phyloP scores from a whole-genome alignment of 2,329 filamentous ascomycete genomes.

The Metarhizium robertsii region DNA sequence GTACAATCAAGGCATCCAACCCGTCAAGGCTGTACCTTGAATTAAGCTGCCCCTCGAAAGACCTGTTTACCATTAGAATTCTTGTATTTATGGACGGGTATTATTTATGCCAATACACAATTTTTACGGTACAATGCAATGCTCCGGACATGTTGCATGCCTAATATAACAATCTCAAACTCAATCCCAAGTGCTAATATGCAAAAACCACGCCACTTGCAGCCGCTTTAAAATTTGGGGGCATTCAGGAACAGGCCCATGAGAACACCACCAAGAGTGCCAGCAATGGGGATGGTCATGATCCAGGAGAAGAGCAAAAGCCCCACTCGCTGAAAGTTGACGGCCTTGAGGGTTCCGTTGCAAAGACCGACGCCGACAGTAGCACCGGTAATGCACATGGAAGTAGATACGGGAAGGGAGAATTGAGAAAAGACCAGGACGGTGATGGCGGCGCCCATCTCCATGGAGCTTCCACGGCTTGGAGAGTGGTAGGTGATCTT shows the following conservation, averaged over 20 bases:
- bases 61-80: too few relatives aligned
- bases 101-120: background rate
- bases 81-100: background rate
- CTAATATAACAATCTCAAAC: background rate
- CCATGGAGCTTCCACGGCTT: conserved; percentile 57
- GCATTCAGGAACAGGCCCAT: conserved; percentile 32
- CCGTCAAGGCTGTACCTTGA: too few relatives aligned
- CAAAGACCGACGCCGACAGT: conserved; percentile 71
- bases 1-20: too few relatives aligned
- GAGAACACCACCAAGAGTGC: conserved; percentile 28
- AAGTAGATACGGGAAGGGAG: conserved; percentile 65
- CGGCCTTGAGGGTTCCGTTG: conserved; percentile 61
- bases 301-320: conserved; percentile 56
- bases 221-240: conserved; percentile 19
- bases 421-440: conserved; percentile 68
- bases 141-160: background rate
- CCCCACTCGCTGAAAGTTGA: conserved; percentile 66
- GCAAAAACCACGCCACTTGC: background rate
- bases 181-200: background rate
- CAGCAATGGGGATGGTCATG: conserved; percentile 34
- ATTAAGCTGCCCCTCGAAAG: too few relatives aligned
- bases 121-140: background rate
- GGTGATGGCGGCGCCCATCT: conserved; percentile 69
- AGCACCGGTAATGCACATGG: conserved; percentile 65
- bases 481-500: conserved; percentile 63